A percentile compares a stretch with the other conserved stretches of the same genome.
phyloP scores from a whole-genome alignment of 2,329 filamentous ascomycete species.

The Cytospora piceicola region DNA sequence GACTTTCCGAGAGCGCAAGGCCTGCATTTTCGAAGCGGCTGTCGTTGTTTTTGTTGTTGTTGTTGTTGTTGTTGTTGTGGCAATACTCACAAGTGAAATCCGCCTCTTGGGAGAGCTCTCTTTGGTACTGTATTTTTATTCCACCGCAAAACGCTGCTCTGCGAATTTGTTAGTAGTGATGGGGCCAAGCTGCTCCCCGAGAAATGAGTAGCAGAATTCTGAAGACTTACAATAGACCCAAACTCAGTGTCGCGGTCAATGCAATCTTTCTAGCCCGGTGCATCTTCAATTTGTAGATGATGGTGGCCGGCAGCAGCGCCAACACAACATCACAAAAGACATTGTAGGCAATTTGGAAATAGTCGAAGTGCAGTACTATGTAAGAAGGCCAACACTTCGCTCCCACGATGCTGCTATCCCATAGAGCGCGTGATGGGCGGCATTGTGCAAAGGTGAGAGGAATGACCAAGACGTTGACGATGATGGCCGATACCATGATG shows the following conservation, averaged over 20 bases:
- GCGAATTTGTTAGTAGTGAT: not conserved
- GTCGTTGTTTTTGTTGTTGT: no score
- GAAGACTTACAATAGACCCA: not conserved
- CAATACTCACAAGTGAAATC: not conserved
- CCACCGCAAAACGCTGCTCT: not conserved
- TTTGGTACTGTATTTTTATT: not conserved
- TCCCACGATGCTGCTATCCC: not conserved
- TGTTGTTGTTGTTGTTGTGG: not conserved
- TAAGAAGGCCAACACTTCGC: not conserved
- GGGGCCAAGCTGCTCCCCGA: not conserved
- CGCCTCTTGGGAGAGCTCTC: not conserved
- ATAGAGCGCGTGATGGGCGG: not conserved
- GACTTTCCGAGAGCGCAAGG: no score
- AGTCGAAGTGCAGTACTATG: not conserved
- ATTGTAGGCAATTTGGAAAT: not conserved
- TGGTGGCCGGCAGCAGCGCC: not conserved
- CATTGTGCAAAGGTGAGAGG: conserved; percentile 4
- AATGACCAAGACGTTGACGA: not conserved
- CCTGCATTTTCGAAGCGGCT: not conserved
- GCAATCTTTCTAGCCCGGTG: not conserved
- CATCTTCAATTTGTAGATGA: not conserved
- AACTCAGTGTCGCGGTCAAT: not conserved
- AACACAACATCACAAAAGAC: not conserved
- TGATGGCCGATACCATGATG: not conserved
- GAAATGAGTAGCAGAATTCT: no score